Evolutionary conservation across 176 grass and related monocot genomes (phyloP).

Genomic region (Oryza meridionalis): DNA sequence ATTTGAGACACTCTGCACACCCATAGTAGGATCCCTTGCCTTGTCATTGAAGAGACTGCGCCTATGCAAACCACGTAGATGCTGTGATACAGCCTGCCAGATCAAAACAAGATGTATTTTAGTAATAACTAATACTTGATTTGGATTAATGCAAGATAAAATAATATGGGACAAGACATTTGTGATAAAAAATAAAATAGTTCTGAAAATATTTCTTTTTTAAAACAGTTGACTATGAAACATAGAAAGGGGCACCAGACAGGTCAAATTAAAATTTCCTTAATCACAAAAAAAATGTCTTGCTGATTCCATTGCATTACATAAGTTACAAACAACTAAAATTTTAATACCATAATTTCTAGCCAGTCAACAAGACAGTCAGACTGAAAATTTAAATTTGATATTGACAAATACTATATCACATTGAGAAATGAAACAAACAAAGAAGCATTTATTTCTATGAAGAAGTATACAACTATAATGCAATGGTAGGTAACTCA

Average conservation of each 20-base stretch:
- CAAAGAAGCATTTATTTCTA: not conserved
- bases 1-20: slow-evolving; percentile 35
- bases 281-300: not conserved
- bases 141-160: slow-evolving; percentile 2
- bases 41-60: slow-evolving; percentile 90
- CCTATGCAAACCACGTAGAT: slow-evolving; percentile 68
- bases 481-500: not conserved
- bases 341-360: slow-evolving; percentile 15
- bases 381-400: not conserved
- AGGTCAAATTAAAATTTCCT: not conserved
- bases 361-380: not conserved
- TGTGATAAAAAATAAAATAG: not conserved
- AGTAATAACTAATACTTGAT: slow-evolving; percentile 8
- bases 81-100: slow-evolving; percentile 62
- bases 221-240: not conserved
- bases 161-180: not conserved
- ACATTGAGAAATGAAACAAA: not conserved
- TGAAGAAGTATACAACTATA: not conserved
- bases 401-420: not conserved
- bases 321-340: not conserved
- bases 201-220: not conserved
- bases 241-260: not conserved
- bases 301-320: not conserved
- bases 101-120: slow-evolving; percentile 34
- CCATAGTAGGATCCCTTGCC: slow-evolving; percentile 38